Evolutionary conservation across 2,329 filamentous ascomycete genomes (phyloP).

Genomic region (Trichoderma polysporum): DNA sequence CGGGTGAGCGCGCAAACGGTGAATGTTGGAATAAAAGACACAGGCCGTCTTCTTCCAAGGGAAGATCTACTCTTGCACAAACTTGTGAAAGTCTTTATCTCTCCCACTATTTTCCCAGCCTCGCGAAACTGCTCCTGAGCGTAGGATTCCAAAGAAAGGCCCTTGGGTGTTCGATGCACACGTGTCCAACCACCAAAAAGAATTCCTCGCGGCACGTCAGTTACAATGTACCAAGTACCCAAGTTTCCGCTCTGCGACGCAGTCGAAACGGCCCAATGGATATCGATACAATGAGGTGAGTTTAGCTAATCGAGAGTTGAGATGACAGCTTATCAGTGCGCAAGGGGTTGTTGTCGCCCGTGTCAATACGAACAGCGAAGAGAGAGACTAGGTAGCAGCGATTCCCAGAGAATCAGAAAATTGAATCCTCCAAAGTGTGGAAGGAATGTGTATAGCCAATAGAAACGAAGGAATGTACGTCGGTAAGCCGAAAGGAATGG

Average conservation of each 20-base stretch:
- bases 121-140: conserved; percentile 24
- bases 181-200: conserved; percentile 11
- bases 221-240: neutral
- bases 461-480: conserved; percentile 20
- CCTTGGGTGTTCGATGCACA: neutral
- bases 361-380: neutral
- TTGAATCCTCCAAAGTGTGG: neutral
- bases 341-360: neutral
- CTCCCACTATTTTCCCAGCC: conserved; percentile 21
- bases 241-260: neutral
- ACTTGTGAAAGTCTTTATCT: conserved; percentile 12
- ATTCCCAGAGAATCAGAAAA: neutral
- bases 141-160: conserved; percentile 29
- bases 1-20: neutral
- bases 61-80: neutral
- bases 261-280: conserved; percentile 11
- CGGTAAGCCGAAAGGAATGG: conserved; percentile 19
- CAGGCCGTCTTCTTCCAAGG: neutral
- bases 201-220: conserved; percentile 5
- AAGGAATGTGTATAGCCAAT: conserved; percentile 20
- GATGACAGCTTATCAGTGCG: neutral
- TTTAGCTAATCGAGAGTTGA: neutral
- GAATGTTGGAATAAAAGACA: neutral
- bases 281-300: neutral
- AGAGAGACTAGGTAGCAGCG: neutral